Evolutionary conservation across 2,329 filamentous ascomycete species (phyloP).

Genomic region (Plectosphaerella plurivora): DNA sequence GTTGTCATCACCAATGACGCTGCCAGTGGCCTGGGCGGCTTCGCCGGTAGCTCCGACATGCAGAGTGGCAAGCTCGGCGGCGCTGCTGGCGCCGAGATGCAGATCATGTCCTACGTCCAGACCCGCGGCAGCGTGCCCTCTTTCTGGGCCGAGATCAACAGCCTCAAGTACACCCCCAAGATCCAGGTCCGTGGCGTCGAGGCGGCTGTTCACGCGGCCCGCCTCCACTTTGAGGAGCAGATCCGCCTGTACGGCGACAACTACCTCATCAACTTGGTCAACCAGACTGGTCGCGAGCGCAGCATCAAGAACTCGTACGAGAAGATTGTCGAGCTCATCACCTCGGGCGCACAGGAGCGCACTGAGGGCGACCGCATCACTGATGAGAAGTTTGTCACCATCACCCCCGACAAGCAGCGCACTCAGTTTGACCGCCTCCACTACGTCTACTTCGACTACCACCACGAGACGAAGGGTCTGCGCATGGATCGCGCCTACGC

Average conservation of each 20-base stretch:
- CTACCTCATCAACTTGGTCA: constrained; percentile 95
- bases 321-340: constrained; percentile 73
- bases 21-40: constrained; percentile 67
- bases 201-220: constrained; percentile 71
- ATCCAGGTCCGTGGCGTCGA: constrained; percentile 85
- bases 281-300: constrained; percentile 88
- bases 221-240: constrained; percentile 88
- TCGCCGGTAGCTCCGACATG: constrained; percentile 70
- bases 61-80: constrained; percentile 65
- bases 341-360: constrained; percentile 63
- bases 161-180: constrained; percentile 84
- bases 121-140: constrained; percentile 94
- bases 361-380: constrained; percentile 62
- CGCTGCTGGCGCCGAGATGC: constrained; percentile 65
- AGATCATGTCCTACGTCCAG: constrained; percentile 92
- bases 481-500: constrained; percentile 89
- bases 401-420: constrained; percentile 58
- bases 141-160: constrained; percentile 95
- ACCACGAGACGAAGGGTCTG: constrained; percentile 93
- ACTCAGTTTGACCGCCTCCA: constrained; percentile 78
- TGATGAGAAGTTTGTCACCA: constrained; percentile 74
- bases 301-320: constrained; percentile 92
- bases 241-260: constrained; percentile 93
- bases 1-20: constrained; percentile 83
- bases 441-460: constrained; percentile 98